A percentile compares a stretch with the other conserved stretches of the same genome.
phyloP scores from a whole-genome alignment of 1,284 basidiomycete species.

The Apiotrichum gracile region DNA sequence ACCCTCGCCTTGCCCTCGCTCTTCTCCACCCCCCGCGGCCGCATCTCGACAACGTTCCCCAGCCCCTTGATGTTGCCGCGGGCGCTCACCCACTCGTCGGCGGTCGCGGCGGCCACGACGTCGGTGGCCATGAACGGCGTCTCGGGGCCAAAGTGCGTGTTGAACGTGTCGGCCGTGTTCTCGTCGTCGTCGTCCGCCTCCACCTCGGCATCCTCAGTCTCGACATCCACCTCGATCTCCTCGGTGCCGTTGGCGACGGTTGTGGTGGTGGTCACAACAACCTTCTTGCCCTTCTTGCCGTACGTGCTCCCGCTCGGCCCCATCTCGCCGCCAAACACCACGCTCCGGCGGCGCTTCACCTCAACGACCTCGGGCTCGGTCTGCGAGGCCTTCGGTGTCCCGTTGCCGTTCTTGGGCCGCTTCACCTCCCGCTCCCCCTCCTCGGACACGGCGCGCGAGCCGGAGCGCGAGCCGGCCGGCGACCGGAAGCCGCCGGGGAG shows the following conservation, averaged over 20 bases:
- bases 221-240: conserved; percentile 6
- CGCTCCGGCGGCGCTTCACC: conserved; percentile 33
- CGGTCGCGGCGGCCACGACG: conserved; percentile 18
- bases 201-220: conserved; percentile 14
- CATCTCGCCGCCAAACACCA: conserved; percentile 43
- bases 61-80: conserved; percentile 42
- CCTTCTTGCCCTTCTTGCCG: conserved; percentile 19
- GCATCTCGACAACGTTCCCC: conserved; percentile 54
- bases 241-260: conserved; percentile 4
- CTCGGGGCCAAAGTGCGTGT: conserved; percentile 40
- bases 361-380: neutral
- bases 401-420: neutral
- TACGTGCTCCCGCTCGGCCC: conserved; percentile 44
- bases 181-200: conserved; percentile 22
- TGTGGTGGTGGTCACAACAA: conserved; percentile 15
- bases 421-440: conserved; percentile 3
- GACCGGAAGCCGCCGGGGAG: conserved; percentile 46
- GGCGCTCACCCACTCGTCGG: conserved; percentile 31
- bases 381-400: neutral
- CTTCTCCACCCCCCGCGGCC: conserved; percentile 48
- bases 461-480: conserved; percentile 1
- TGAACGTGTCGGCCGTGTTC: conserved; percentile 39
- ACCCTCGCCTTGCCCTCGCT: conserved; percentile 32
- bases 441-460: neutral
- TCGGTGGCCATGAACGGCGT: conserved; percentile 29